Conservation (phyloP, 2,329 filamentous ascomycete genomes). For the Talaromyces piceae region DNA sequence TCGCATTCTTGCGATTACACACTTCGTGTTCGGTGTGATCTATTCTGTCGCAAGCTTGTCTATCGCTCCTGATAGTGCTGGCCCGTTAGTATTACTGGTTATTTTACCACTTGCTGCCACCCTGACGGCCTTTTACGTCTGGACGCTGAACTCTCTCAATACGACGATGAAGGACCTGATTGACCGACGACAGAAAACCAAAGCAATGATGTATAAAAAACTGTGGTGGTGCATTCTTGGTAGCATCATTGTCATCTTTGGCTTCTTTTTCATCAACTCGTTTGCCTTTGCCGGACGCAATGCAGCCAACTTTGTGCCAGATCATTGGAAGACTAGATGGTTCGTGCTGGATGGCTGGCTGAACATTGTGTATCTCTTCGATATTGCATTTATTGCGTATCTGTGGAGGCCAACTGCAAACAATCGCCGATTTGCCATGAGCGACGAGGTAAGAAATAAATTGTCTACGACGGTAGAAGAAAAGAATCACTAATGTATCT, state of each 20-base stretch:
- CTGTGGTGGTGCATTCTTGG: constrained; percentile 96
- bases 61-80: constrained; percentile 80
- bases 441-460: constrained; percentile 64
- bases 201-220: constrained; percentile 94
- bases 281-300: constrained; percentile 83
- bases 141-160: constrained; percentile 94
- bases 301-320: constrained; percentile 84
- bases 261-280: constrained; percentile 97
- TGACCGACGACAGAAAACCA: constrained; percentile 86
- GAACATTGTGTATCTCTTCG: constrained; percentile 89
- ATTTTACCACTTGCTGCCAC: constrained; percentile 87
- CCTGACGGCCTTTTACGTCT: constrained; percentile 94
- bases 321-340: constrained; percentile 96
- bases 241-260: constrained; percentile 92
- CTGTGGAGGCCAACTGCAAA: constrained; percentile 95
- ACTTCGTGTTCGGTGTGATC: constrained; percentile 91
- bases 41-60: constrained; percentile 86
- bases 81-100: constrained; percentile 83
- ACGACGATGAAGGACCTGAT: constrained; percentile 92
- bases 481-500: background rate
- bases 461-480: background rate
- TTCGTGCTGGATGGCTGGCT: constrained; percentile 97
- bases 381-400: constrained; percentile 89
- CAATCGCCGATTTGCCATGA: constrained; percentile 97
- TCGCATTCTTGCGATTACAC: constrained; percentile 78